Base-by-base conservation (phyloP, 345 rosid genomes). In the Carallia brachiata region DNA sequence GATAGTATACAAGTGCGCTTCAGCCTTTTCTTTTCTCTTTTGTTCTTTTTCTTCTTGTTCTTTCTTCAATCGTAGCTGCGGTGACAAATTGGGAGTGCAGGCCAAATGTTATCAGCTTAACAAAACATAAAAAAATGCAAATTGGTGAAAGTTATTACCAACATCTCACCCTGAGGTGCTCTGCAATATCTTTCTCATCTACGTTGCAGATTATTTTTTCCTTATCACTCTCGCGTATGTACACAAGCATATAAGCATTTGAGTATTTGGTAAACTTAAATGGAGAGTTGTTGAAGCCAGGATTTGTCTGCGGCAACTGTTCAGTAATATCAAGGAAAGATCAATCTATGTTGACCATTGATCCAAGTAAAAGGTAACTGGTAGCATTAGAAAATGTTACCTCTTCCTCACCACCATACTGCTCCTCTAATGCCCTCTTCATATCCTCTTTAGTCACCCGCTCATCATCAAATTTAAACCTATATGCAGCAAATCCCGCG, bases 181-280 rank as follows among this genome's bases (percentile, higher is more conserved):
- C 96, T 1, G 99, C 97, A 80, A 96, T 92, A 82, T 96, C 99
- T 83, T 90, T 86, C 78, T 96, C 98, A 78, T 90, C 99, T 76
- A 96, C 99, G 56, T 92, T 87, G 76, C 99, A 92, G 68, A 96
- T 88, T 68, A 96, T 89, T 82, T 92, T 92, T 75, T 90, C 98
- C 82, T 90, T 90, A 83, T 92, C 99, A 73, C 88, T 92, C 69
- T 96, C 98, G 66, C 99, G 97, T 67, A 96, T 88, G 72, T 96
- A 96, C 67, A 96, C 99, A 82, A 96, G 94, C 99, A 96, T 96
- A 81, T 96, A 96, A n/a, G 99, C 99, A 83, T 96, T 96, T 52
- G 98, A 92, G 71, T 90, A 86, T 70, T 95, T 92, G 50, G 98
- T 90, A 81, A 89, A 92, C 75, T 95, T 90, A 68, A 92, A 90